These are phyloP conservation scores for Fallopia convolvulus DNA, from an alignment of 148 eudicot species.

Conservation along the genomic window DNA sequence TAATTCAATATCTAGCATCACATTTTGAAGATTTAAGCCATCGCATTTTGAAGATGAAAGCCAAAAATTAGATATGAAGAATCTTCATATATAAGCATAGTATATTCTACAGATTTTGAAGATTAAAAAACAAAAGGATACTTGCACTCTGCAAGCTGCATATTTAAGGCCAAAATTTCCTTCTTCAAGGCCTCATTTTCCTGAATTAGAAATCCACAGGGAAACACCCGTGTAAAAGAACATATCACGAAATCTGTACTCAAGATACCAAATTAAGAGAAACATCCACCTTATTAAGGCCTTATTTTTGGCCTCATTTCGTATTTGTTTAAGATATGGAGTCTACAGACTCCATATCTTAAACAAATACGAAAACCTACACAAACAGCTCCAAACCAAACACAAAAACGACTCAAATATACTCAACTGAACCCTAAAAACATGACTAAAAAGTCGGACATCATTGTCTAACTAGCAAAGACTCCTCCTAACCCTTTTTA, in stretches of 20 bases:
- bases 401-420: too few species aligned
- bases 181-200: conserved; percentile 15
- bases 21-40: background rate
- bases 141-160: too few species aligned
- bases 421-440: too few species aligned
- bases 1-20: background rate
- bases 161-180: background rate
- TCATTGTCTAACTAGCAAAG: too few species aligned
- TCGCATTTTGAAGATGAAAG: background rate
- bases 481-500: too few species aligned
- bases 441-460: too few species aligned
- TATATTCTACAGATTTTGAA: background rate
- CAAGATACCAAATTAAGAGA: background rate
- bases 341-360: too few species aligned
- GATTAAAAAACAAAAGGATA: too few species aligned
- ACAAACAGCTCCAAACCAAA: too few species aligned
- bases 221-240: background rate
- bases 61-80: background rate
- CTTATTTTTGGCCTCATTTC: too few species aligned
- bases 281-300: conserved; percentile 8
- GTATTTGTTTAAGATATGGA: too few species aligned
- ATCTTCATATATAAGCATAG: background rate
- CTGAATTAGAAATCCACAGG: conserved; percentile 7
- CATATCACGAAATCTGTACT: background rate
- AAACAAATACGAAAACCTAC: too few species aligned